Percentiles rank a stretch among this genome's conserved stretches.
phyloP scores from a whole-genome alignment of 2,329 filamentous ascomycete species.

The Claviceps arundinis region DNA sequence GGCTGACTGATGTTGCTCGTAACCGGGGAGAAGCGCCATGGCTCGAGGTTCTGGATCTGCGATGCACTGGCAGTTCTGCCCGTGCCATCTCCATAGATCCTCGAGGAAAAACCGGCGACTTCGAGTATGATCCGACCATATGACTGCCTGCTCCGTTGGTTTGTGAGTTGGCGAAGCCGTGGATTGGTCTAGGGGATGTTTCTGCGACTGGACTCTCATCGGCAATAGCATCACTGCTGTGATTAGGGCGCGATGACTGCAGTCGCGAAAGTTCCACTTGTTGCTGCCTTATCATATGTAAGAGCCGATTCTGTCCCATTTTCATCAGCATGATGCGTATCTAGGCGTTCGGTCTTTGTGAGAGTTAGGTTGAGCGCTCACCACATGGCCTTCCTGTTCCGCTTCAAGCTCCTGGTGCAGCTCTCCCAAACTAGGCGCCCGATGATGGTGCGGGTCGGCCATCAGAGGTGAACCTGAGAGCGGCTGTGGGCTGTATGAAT shows the following conservation, averaged over 20 bases:
- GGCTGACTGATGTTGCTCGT: conserved; percentile 43
- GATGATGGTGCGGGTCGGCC: conserved; percentile 47
- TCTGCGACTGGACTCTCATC: conserved; percentile 35
- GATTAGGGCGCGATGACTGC: conserved; percentile 29
- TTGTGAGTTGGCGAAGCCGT: conserved; percentile 23
- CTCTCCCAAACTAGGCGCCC: conserved; percentile 60
- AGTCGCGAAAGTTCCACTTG: conserved; percentile 56
- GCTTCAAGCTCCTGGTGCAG: conserved; percentile 68
- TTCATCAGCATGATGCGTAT: conserved; percentile 5
- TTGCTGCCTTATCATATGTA: conserved; percentile 64
- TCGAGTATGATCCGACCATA: conserved; percentile 30
- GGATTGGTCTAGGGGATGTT: conserved; percentile 30
- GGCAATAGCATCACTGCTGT: conserved; percentile 25
- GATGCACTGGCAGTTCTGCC: conserved; percentile 32
- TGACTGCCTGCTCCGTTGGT: conserved; percentile 11
- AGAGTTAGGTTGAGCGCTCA: conserved; percentile 23
- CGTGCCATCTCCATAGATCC: conserved; percentile 47
- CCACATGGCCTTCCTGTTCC: conserved; percentile 67
- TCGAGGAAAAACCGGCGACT: conserved; percentile 37
- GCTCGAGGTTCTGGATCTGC: conserved; percentile 46
- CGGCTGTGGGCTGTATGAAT: conserved; percentile 29
- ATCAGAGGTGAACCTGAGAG: conserved; percentile 33
- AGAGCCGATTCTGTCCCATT: conserved; percentile 49
- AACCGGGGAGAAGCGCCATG: conserved; percentile 43
- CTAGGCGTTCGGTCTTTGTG: neutral